Evolutionary conservation across 2,329 filamentous ascomycete species (phyloP).

Genomic region (Pochonia chlamydosporia): DNA sequence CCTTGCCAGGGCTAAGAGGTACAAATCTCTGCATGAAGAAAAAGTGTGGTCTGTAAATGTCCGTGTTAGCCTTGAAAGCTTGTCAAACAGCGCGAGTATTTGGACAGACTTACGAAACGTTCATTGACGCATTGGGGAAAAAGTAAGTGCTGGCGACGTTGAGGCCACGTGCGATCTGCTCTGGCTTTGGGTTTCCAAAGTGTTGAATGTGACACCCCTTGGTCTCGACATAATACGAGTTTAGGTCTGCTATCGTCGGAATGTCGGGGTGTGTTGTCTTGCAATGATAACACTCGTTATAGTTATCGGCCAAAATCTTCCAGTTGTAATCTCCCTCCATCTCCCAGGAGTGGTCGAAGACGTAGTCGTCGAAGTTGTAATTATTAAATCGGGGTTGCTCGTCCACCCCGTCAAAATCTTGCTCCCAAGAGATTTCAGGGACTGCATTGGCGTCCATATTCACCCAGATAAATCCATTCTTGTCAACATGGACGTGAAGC

Average conservation of each 20-base stretch:
- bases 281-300: conserved; percentile 63
- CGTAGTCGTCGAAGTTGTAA: conserved; percentile 47
- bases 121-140: conserved; percentile 45
- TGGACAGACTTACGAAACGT: conserved; percentile 38
- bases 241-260: conserved; percentile 49
- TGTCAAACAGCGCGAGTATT: neutral
- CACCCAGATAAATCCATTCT: conserved; percentile 51
- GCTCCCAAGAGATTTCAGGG: conserved; percentile 44
- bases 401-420: conserved; percentile 45
- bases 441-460: conserved; percentile 44
- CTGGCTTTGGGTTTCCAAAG: conserved; percentile 37
- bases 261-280: conserved; percentile 54
- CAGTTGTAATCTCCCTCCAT: conserved; percentile 54
- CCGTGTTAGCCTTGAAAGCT: neutral
- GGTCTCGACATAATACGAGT: conserved; percentile 46
- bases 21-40: conserved; percentile 60
- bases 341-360: conserved; percentile 52
- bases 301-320: conserved; percentile 58
- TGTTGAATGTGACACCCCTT: conserved; percentile 45
- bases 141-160: conserved; percentile 41
- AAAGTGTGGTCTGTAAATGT: conserved; percentile 44
- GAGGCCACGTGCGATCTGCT: conserved; percentile 42
- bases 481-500: conserved; percentile 48
- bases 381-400: conserved; percentile 35
- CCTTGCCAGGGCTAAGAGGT: conserved; percentile 43